Evolutionary conservation across 106 monocot genomes (phyloP).

Genomic region (Phalaenopsis aphrodite): DNA sequence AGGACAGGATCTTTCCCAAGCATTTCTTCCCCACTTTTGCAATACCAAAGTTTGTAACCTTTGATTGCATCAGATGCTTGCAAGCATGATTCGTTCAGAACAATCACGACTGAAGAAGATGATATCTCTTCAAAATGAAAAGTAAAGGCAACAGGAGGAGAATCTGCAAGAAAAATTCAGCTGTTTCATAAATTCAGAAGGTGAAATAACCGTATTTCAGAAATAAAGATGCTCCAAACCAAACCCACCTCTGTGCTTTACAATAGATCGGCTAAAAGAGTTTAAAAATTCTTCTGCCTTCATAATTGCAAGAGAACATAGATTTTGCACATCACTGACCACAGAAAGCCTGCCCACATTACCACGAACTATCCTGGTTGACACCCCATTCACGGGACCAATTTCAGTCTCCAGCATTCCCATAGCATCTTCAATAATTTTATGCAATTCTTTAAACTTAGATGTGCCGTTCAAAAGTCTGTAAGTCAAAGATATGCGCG

Average conservation of each 20-base stretch:
- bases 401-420: slow-evolving; percentile 65
- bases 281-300: slow-evolving; percentile 52
- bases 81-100: slow-evolving; percentile 42
- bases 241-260: slow-evolving; percentile 29
- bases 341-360: slow-evolving; percentile 68
- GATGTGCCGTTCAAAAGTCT: slow-evolving; percentile 59
- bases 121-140: slow-evolving; percentile 56
- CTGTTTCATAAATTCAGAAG: background rate
- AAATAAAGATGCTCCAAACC: background rate
- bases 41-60: slow-evolving; percentile 87
- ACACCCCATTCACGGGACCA: slow-evolving; percentile 61
- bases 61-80: slow-evolving; percentile 29
- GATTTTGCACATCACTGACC: slow-evolving; percentile 50
- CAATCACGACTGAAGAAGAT: slow-evolving; percentile 42
- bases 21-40: slow-evolving; percentile 40
- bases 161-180: slow-evolving; percentile 4
- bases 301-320: slow-evolving; percentile 50
- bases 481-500: slow-evolving; percentile 50
- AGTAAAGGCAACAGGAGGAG: background rate
- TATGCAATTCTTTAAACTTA: slow-evolving; percentile 50
- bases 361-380: slow-evolving; percentile 63
- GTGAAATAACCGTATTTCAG: background rate
- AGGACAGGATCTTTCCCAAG: slow-evolving; percentile 37
- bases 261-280: slow-evolving; percentile 10
- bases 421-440: slow-evolving; percentile 49